Evolutionary conservation across 73 alveolate species (phyloP).

Genomic region (Paramecium tetraurelia): DNA sequence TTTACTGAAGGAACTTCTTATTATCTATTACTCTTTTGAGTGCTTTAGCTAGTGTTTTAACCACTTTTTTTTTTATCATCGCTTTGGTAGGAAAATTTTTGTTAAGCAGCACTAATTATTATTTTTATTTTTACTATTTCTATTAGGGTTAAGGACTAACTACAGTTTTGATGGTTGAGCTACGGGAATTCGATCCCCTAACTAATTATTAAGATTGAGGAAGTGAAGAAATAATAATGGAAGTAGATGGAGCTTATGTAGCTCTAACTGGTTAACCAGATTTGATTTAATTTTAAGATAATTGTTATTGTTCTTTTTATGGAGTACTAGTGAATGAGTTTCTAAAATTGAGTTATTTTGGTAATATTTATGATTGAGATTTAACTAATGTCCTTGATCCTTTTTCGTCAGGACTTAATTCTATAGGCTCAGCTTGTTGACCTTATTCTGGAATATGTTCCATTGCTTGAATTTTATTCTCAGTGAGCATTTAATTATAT

Average conservation of each 20-base stretch:
- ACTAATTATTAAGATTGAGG: neutral
- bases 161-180: neutral
- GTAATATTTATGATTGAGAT: neutral
- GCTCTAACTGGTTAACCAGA: conserved; percentile 1
- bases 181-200: neutral
- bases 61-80: neutral
- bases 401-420: neutral
- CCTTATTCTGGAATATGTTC: neutral
- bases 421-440: neutral
- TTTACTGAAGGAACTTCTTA: neutral
- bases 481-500: conserved; percentile 7
- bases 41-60: neutral
- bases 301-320: neutral
- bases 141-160: neutral
- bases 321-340: neutral
- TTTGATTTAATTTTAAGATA: neutral
- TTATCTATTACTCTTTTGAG: neutral
- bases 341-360: neutral
- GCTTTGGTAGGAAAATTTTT: neutral
- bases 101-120: neutral
- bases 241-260: conserved; percentile 4
- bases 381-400: neutral
- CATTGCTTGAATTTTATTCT: conserved; percentile 15
- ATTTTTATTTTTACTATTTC: neutral
- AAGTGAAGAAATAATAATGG: neutral